These are phyloP conservation scores for Starmerella scarabaei DNA, from an alignment of 805 yeast genomes.

Conservation along the genomic window DNA sequence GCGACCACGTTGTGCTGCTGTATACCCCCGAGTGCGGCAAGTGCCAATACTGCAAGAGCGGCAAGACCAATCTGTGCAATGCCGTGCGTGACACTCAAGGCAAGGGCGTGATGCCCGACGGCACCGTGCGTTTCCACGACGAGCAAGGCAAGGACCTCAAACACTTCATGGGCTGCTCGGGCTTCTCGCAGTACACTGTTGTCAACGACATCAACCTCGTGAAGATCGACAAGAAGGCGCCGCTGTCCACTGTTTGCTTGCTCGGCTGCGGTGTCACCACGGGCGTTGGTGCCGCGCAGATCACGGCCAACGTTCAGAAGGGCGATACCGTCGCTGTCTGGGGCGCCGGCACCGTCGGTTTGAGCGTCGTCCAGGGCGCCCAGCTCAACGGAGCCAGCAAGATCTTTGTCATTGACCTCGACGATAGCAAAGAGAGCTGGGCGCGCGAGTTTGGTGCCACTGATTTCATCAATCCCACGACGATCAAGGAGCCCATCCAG, in stretches of 20 bases:
- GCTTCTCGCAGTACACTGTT: slow-evolving; percentile 94
- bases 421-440: slow-evolving; percentile 74
- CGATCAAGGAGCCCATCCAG: slow-evolving; percentile 55
- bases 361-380: slow-evolving; percentile 94
- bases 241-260: slow-evolving; percentile 75
- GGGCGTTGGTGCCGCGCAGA: slow-evolving; percentile 94
- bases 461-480: slow-evolving; percentile 77
- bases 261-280: slow-evolving; percentile 98
- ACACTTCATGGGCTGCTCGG: slow-evolving; percentile 97
- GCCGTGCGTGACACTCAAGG: slow-evolving; percentile 96
- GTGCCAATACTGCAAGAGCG: slow-evolving; percentile 88
- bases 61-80: slow-evolving; percentile 94
- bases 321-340: slow-evolving; percentile 94
- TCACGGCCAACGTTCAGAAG: slow-evolving; percentile 77
- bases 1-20: slow-evolving; percentile 85
- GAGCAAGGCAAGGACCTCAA: slow-evolving; percentile 60
- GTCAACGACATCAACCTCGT: slow-evolving; percentile 96
- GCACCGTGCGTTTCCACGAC: slow-evolving; percentile 73
- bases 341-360: slow-evolving; percentile 97
- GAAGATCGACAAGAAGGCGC: slow-evolving; percentile 74
- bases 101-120: slow-evolving; percentile 97
- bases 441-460: slow-evolving; percentile 88
- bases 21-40: slow-evolving; percentile 95
- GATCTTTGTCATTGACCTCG: slow-evolving; percentile 72
- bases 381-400: slow-evolving; percentile 65